Evolutionary conservation across 768 basidiomycete genomes (phyloP).

Genomic region (Pisolithus marmoratus): DNA sequence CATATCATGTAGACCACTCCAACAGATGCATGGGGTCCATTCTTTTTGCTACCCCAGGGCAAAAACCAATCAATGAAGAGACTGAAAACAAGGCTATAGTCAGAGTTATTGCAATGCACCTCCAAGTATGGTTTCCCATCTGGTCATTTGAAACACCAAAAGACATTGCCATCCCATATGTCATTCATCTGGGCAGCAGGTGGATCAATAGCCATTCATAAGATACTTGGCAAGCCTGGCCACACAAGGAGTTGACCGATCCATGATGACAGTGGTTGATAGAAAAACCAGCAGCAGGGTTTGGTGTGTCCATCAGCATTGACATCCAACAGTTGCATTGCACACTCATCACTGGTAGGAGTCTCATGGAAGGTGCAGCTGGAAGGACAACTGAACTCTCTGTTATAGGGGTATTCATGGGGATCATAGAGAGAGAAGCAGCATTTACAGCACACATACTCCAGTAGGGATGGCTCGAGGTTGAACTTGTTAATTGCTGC

Average conservation of each 20-base stretch:
- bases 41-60: slow-evolving; percentile 28
- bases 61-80: slow-evolving; percentile 35
- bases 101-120: slow-evolving; percentile 3
- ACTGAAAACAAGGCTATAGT: slow-evolving; percentile 22
- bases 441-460: too few species aligned
- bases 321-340: neutral
- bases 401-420: too few species aligned
- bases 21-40: slow-evolving; percentile 19
- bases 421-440: too few species aligned
- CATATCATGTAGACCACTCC: slow-evolving; percentile 30
- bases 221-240: slow-evolving; percentile 12
- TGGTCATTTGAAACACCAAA: slow-evolving; percentile 23
- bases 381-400: too few species aligned
- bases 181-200: slow-evolving; percentile 6
- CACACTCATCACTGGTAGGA: slow-evolving; percentile 9
- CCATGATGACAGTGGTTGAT: slow-evolving; percentile 26
- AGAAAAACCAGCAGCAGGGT: slow-evolving; percentile 10
- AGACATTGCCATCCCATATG: slow-evolving; percentile 21
- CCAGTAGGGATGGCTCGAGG: too few species aligned
- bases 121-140: slow-evolving; percentile 20
- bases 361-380: slow-evolving; percentile 5
- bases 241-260: slow-evolving; percentile 19
- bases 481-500: too few species aligned
- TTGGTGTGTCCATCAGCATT: neutral
- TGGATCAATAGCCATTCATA: neutral